Evolutionary conservation across 169 alveolate species (phyloP), one percentile per base, ranked within the genome.

Genomic region (Eimeria zaria): DNA sequence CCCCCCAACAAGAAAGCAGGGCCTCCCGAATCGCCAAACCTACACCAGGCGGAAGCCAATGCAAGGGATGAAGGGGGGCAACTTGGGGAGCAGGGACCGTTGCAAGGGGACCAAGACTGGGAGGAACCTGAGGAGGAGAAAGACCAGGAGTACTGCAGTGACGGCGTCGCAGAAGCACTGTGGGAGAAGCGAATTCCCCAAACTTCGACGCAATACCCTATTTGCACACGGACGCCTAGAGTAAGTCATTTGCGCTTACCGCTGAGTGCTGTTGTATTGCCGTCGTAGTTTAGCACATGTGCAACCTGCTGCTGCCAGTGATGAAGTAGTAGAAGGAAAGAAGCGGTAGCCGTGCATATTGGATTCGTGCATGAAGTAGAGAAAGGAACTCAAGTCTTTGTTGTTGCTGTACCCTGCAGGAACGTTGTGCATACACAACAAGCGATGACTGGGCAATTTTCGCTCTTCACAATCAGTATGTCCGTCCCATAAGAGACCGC

Each of bases 401-500:
- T n/a, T 46, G 12, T 2, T 46, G 88, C 48, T 48, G 41, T 51
- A 18, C 67, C 74, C 55, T 12, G 20, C 94, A 94, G 96, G 96
- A 94, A 81, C 76, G 96, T n/a, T 94, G 96, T 55, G 94, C 96
- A 69, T 94, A 81, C 80, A 94, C 96, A 53, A 88, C 90, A 51
- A 64, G 89, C 60, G 73, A 94, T 30, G 96, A 94, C 69, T 94
- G 96, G 96, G 78, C 71, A 11, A 67, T 94, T 55, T 94, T 94
- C 41, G 96, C 96, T 16, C 80, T 94, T 36, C 96, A 94, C 41
- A 76, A 53, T 46, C 96, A 94, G 39, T 94, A 94, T 33, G 96
- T 94, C 55, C 55, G 96, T 33, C 95, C 96, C 22, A 80, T 94
- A 16, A 71, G 96, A 78, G 90, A 88, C 71, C 62, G 88, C 22